These are phyloP conservation scores for Rubroboletus satanas DNA, from an alignment of 768 basidiomycete species.

Conservation along the genomic window DNA sequence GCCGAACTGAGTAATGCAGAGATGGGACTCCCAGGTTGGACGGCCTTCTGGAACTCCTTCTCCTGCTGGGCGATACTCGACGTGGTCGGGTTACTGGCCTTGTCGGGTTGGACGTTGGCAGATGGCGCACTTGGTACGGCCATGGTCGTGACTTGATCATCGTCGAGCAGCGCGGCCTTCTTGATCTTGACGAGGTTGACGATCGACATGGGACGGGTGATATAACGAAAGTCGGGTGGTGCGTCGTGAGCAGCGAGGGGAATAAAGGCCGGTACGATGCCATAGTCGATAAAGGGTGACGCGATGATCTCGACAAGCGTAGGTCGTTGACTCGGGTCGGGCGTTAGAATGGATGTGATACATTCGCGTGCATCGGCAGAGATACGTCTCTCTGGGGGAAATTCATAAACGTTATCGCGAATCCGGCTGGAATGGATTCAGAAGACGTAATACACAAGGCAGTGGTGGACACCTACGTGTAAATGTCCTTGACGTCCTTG, in stretches of 20 bases:
- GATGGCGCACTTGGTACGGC: slow-evolving; percentile 38
- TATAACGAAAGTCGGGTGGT: slow-evolving; percentile 70
- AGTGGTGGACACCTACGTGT: slow-evolving; percentile 57
- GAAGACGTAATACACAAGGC: neutral
- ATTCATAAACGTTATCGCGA: slow-evolving; percentile 89
- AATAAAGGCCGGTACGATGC: slow-evolving; percentile 77
- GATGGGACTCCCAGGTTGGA: slow-evolving; percentile 93
- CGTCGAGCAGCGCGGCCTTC: slow-evolving; percentile 59
- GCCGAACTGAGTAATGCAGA: slow-evolving; percentile 87
- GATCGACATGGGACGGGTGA: slow-evolving; percentile 56
- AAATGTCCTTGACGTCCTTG: slow-evolving; percentile 95
- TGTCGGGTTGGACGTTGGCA: slow-evolving; percentile 16
- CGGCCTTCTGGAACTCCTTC: slow-evolving; percentile 94
- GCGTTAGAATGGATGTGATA: slow-evolving; percentile 81
- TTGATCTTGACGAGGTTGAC: slow-evolving; percentile 69
- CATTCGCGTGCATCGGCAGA: slow-evolving; percentile 72
- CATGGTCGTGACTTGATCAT: slow-evolving; percentile 48
- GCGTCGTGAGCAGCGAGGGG: slow-evolving; percentile 73
- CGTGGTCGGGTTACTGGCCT: slow-evolving; percentile 40
- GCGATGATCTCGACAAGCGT: slow-evolving; percentile 80
- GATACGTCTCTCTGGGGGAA: slow-evolving; percentile 72
- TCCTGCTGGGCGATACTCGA: slow-evolving; percentile 80
- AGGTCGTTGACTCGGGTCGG: slow-evolving; percentile 78
- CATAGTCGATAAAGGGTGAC: slow-evolving; percentile 79
- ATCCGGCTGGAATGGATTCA: slow-evolving; percentile 61